phyloP scores from a whole-genome alignment of 768 basidiomycete species.

The Russula sp. region DNA sequence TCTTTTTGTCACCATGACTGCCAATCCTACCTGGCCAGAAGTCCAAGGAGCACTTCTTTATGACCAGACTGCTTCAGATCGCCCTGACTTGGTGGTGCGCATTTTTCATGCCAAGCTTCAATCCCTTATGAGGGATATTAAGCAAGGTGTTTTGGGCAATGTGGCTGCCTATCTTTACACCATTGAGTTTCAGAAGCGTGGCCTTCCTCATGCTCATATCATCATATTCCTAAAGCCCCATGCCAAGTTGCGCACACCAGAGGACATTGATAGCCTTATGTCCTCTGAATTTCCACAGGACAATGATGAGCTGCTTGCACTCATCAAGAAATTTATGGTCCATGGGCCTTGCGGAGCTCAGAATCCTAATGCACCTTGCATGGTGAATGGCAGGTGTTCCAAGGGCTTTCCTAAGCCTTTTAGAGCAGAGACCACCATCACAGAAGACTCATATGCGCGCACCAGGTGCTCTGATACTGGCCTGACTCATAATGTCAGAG shows the following conservation, averaged over 20 bases:
- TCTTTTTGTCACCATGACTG: slow-evolving; percentile 40
- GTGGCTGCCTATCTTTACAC: neutral
- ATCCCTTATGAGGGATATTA: no score
- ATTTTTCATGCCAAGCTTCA: no score
- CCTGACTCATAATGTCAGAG: slow-evolving; percentile 19
- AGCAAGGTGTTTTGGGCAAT: no score
- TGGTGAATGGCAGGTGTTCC: slow-evolving; percentile 35
- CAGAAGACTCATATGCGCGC: slow-evolving; percentile 37
- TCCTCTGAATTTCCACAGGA: slow-evolving; percentile 36
- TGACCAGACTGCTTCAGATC: slow-evolving; percentile 27
- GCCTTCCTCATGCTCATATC: no score
- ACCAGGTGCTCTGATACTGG: slow-evolving; percentile 37
- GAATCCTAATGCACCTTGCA: slow-evolving; percentile 35
- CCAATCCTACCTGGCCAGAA: slow-evolving; percentile 45
- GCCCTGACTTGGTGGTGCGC: no score
- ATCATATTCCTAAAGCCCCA: no score
- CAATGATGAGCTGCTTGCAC: slow-evolving; percentile 34
- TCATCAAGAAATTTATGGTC: slow-evolving; percentile 39
- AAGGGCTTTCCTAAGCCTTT: slow-evolving; percentile 43
- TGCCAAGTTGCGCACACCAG: no score
- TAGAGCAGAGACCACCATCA: slow-evolving; percentile 31
- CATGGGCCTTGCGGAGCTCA: slow-evolving; percentile 43
- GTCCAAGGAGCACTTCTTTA: neutral
- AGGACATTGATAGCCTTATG: no score
- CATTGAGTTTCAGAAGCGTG: no score